Evolutionary conservation across 208 protist species (phyloP), one percentile per base, ranked within the genome.

Genomic region (Leishmania martiniquensis): DNA sequence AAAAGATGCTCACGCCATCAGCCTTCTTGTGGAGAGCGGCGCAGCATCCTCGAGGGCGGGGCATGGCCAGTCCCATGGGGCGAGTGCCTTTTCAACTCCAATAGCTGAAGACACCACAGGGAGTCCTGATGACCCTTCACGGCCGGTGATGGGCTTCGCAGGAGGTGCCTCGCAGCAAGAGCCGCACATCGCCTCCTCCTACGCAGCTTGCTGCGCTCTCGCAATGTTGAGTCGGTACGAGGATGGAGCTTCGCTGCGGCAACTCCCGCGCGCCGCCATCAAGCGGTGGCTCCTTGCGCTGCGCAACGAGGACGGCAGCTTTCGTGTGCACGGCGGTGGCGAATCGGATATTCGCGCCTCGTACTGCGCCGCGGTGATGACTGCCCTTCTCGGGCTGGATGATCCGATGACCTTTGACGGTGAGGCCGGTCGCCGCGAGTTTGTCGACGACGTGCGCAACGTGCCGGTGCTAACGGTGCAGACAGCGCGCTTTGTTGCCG

Each of bases 311-410:
- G 91, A 94, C 47, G 92, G 93, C 37, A 90, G 93, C 59, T 98
- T 98, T 77, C 60, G 80, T 49, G 91, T 99, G 80, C 91, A 98
- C 77, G 62, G 78, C 22, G 91, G 88, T 32, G 97, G 96, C 3
- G 96, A 99, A 76, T 77, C 82, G 7, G 96, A 99, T 76, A 82
- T 98, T 42, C 94, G 97, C 12, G 94, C 89, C 4, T 92, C 86
- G 37, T 99, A 98, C 87, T 96, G 92, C 74, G 94, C 81, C 3
- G 82, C 95, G 0, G 85, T 95, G n/a, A 86, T 97, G 25, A 87
- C 89, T 17, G 69, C 71, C 9, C 77, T 97, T 0, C 82, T 98
- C 4, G 81, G 89, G 47, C 84, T 98, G 0, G 86, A 94, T 74
- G 87, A 91, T 12, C 80, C 82, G 0, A 32, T 71, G 59, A 87